Percentiles rank a stretch among this genome's conserved stretches.
Evolutionary conservation across 768 basidiomycete genomes (phyloP).

Genomic region (Cystoderma amianthinum): DNA sequence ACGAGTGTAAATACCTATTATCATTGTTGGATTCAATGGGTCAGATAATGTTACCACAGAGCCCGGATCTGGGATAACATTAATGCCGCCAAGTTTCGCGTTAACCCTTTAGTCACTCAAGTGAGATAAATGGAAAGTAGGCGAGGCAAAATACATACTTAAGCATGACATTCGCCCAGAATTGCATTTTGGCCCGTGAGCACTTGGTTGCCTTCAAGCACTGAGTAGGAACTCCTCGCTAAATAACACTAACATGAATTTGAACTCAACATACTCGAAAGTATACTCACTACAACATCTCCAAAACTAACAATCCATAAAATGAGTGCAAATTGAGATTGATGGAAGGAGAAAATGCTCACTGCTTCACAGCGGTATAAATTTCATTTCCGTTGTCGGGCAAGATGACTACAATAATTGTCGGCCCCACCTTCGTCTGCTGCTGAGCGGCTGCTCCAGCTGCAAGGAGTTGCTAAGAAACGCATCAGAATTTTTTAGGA

Average conservation of each 20-base stretch:
- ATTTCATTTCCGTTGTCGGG: conserved; percentile 70
- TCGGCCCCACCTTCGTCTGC: conserved; percentile 36
- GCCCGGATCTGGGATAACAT: conserved; percentile 59
- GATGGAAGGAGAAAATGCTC: conserved; percentile 15
- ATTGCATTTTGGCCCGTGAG: conserved; percentile 60
- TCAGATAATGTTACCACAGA: conserved; percentile 59
- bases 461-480: conserved; percentile 33
- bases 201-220: conserved; percentile 67
- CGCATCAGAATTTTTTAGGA: conserved; percentile 20
- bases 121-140: background rate
- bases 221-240: conserved; percentile 78
- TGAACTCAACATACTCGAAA: no score
- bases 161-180: conserved; percentile 74
- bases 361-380: conserved; percentile 77
- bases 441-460: conserved; percentile 40
- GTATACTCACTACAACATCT: conserved; percentile 28
- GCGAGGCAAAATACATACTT: conserved; percentile 44
- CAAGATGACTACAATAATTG: conserved; percentile 60
- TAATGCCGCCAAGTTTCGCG: conserved; percentile 80
- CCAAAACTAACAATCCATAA: conserved; percentile 45
- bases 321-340: background rate
- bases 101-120: conserved; percentile 47
- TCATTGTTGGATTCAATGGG: conserved; percentile 63
- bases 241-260: background rate
- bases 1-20: conserved; percentile 54